Evolutionary conservation across 2,329 filamentous ascomycete species (phyloP).

Genomic region (Phialemonium atrogriseum): DNA sequence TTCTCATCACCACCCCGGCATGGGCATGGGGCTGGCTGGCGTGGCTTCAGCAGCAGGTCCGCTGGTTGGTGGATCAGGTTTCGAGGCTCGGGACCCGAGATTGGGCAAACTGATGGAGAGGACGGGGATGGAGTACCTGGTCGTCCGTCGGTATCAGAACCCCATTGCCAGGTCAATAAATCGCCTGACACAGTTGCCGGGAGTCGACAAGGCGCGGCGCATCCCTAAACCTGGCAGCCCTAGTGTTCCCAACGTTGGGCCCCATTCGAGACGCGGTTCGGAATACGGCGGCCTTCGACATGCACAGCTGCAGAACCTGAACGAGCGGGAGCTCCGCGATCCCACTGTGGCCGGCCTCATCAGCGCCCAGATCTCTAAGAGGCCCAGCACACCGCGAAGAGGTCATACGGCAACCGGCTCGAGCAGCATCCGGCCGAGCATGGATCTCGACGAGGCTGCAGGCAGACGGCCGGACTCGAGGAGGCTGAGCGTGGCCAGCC

Average conservation of each 20-base stretch:
- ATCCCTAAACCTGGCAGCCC: conserved; percentile 35
- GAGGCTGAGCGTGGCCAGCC: conserved; percentile 42
- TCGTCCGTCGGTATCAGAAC: conserved; percentile 64
- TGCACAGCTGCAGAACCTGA: conserved; percentile 1
- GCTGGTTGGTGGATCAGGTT: conserved; percentile 44
- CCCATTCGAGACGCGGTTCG: conserved; percentile 19
- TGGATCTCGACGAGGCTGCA: no score
- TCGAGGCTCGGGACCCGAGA: conserved; percentile 53
- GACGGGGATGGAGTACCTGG: conserved; percentile 65
- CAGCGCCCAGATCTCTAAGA: conserved; percentile 6
- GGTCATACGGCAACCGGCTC: conserved; percentile 8
- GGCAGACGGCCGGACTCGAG: no score
- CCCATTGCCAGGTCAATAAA: conserved; percentile 56
- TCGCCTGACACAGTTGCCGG: conserved; percentile 44
- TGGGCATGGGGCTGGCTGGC: conserved; percentile 17
- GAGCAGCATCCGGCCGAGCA: no score
- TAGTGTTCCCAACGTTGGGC: no score
- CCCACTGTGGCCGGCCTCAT: conserved; percentile 22
- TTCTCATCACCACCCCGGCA: conserved; percentile 33
- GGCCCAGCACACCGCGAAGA: conserved; percentile 25
- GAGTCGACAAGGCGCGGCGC: conserved; percentile 38
- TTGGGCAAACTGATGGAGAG: conserved; percentile 58
- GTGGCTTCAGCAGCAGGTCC: conserved; percentile 35
- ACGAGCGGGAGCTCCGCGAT: conserved; percentile 9
- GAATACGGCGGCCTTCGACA: conserved; percentile 6